These are phyloP conservation scores for Bombardia bombarda DNA, from an alignment of 495 filamentous ascomycete genomes.

Conservation along the genomic window DNA sequence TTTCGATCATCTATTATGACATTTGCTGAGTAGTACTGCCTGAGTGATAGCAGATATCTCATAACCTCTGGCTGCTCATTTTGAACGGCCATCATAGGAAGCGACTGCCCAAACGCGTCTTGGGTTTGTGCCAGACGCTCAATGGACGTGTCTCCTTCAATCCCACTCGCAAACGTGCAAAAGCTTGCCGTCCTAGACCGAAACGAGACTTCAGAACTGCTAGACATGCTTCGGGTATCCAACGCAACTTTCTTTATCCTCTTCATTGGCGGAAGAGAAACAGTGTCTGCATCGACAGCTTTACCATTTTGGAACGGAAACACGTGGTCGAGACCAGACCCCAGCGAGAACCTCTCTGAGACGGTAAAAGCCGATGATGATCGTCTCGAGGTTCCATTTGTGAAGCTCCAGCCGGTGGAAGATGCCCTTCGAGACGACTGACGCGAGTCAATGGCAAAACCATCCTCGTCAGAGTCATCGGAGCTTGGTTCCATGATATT, in stretches of 20 bases:
- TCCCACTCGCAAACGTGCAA: constrained; percentile 59
- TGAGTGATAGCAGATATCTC: constrained; percentile 67
- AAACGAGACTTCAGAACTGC: constrained; percentile 69
- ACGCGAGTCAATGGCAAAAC: constrained; percentile 22
- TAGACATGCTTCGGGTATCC: constrained; percentile 83
- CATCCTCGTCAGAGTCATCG: constrained; percentile 34
- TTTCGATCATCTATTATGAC: constrained; percentile 75
- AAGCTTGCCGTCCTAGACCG: constrained; percentile 68
- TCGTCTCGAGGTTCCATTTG: constrained; percentile 36
- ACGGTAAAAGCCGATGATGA: constrained; percentile 36
- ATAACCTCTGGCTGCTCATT: constrained; percentile 60
- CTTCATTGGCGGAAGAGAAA: constrained; percentile 35
- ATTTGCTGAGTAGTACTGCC: constrained; percentile 60
- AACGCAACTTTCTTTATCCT: constrained; percentile 74
- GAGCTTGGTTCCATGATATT: constrained; percentile 64
- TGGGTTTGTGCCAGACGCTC: constrained; percentile 77
- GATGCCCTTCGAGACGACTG: constrained; percentile 32
- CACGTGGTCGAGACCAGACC: constrained; percentile 71
- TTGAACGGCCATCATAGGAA: constrained; percentile 95
- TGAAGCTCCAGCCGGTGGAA: constrained; percentile 32
- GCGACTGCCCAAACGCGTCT: constrained; percentile 71
- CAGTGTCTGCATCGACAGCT: constrained; percentile 19
- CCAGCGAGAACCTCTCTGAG: constrained; percentile 40
- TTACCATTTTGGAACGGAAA: constrained; percentile 72
- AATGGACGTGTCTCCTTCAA: constrained; percentile 80